Percentiles rank a stretch among this genome's conserved stretches.
These are phyloP conservation scores for Mycena belliarum DNA, from an alignment of 768 basidiomycete genomes.

Conservation along the genomic window DNA sequence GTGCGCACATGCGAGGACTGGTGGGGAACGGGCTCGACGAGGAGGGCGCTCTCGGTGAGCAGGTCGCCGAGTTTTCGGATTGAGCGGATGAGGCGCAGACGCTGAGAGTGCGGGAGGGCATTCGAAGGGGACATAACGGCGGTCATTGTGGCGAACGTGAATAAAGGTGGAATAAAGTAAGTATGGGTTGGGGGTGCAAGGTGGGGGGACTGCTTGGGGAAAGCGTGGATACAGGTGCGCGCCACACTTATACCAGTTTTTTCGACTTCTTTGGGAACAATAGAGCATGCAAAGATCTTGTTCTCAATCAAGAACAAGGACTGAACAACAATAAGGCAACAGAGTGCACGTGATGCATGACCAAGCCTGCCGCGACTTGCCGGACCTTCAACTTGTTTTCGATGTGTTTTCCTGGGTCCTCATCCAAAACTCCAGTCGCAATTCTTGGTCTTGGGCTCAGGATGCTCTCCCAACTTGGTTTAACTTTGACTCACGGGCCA, in stretches of 20 bases:
- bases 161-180: neutral
- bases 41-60: conserved; percentile 12
- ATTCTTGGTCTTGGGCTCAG: no score
- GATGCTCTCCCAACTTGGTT: no score
- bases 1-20: no score
- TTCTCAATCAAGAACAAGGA: conserved; percentile 14
- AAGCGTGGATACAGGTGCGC: neutral
- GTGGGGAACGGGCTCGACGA: neutral
- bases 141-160: conserved; percentile 6
- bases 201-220: neutral
- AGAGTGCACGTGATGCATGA: neutral
- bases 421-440: no score
- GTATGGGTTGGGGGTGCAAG: neutral
- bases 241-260: neutral
- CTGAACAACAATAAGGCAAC: neutral
- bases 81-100: conserved; percentile 18
- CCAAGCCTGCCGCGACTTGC: neutral
- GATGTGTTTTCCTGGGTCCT: no score
- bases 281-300: conserved; percentile 1
- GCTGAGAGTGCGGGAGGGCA: conserved; percentile 17
- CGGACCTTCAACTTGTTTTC: no score
- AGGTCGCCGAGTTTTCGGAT: conserved; percentile 18
- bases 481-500: no score
- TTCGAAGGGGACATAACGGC: neutral
- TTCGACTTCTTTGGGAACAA: conserved; percentile 10